Percentiles rank a stretch among this genome's conserved stretches.
Evolutionary conservation across 345 rosid species (phyloP).

Genomic region (Bruguiera sexangula): DNA sequence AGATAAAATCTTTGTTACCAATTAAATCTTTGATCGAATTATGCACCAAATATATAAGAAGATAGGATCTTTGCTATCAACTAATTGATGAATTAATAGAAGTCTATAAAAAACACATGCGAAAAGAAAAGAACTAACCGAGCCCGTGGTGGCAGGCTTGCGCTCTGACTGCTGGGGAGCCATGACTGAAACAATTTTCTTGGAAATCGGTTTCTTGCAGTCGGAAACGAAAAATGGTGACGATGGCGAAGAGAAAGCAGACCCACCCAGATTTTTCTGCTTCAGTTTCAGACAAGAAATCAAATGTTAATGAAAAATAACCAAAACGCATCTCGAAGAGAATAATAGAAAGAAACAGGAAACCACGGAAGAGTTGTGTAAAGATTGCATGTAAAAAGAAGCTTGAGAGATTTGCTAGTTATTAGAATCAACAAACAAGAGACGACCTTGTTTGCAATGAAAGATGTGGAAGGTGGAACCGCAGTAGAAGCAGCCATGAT

Average conservation of each 20-base stretch:
- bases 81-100: too few relatives aligned
- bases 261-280: slow-evolving; percentile 52
- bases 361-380: neutral
- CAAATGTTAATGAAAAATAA: neutral
- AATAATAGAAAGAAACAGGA: neutral
- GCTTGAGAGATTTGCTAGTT: neutral
- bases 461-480: neutral
- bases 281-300: neutral
- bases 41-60: too few relatives aligned
- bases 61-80: too few relatives aligned
- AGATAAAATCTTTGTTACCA: too few relatives aligned
- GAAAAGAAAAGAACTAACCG: slow-evolving; percentile 36
- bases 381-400: neutral
- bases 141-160: slow-evolving; percentile 77
- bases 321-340: neutral
- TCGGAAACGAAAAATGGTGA: slow-evolving; percentile 41
- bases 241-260: slow-evolving; percentile 38
- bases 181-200: slow-evolving; percentile 68
- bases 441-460: slow-evolving; percentile 14
- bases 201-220: slow-evolving; percentile 51
- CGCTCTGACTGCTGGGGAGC: slow-evolving; percentile 77
- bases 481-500: slow-evolving; percentile 11
- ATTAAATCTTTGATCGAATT: too few relatives aligned
- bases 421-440: neutral
- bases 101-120: too few relatives aligned